phyloP scores from a whole-genome alignment of 148 eudicot species.

The Chenopodium berlandieri region DNA sequence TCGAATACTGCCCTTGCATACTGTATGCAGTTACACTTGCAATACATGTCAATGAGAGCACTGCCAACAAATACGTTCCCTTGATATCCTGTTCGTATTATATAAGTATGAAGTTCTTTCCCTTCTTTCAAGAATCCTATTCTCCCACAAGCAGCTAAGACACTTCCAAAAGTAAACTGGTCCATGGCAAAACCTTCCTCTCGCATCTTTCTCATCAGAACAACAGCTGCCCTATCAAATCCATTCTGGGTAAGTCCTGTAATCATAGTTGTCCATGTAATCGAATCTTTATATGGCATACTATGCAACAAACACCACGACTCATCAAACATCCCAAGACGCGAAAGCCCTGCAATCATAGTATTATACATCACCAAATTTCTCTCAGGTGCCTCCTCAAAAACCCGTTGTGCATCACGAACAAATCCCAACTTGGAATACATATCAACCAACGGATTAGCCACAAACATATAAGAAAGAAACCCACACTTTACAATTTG shows the following conservation, averaged over 20 bases:
- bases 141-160: slow-evolving; percentile 76
- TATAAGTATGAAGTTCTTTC: slow-evolving; percentile 66
- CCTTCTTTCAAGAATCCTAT: slow-evolving; percentile 63
- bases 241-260: slow-evolving; percentile 70
- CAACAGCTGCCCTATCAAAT: slow-evolving; percentile 51
- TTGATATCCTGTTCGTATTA: slow-evolving; percentile 47
- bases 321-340: slow-evolving; percentile 65
- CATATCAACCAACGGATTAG: slow-evolving; percentile 84
- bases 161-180: slow-evolving; percentile 85
- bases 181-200: slow-evolving; percentile 51
- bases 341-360: slow-evolving; percentile 65
- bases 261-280: slow-evolving; percentile 85
- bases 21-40: slow-evolving; percentile 59
- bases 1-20: slow-evolving; percentile 61
- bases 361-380: slow-evolving; percentile 84
- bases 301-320: slow-evolving; percentile 43
- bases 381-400: slow-evolving; percentile 63
- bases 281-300: slow-evolving; percentile 69
- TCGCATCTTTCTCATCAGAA: slow-evolving; percentile 58
- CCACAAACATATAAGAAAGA: slow-evolving; percentile 66
- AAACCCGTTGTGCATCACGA: slow-evolving; percentile 51
- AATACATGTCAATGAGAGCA: slow-evolving; percentile 88
- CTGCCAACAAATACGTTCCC: slow-evolving; percentile 72
- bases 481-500: slow-evolving; percentile 76
- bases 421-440: slow-evolving; percentile 63